Evolutionary conservation across 1,284 basidiomycete species (phyloP).

Genomic region (Macrocystidia cucumis): DNA sequence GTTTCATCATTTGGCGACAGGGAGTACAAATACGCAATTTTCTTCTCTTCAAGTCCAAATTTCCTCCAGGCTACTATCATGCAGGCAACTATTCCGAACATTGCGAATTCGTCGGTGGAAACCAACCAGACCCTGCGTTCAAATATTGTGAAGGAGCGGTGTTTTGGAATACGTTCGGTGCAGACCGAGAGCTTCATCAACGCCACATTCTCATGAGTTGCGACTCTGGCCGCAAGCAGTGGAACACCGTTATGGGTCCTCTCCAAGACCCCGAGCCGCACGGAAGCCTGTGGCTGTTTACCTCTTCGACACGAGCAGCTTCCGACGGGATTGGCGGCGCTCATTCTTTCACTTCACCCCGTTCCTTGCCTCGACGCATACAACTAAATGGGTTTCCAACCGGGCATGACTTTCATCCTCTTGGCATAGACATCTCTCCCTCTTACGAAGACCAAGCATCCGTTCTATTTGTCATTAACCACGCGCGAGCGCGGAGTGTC

Average conservation of each 20-base stretch:
- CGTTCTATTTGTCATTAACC: neutral
- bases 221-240: constrained; percentile 42
- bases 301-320: constrained; percentile 13
- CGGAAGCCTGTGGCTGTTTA: constrained; percentile 41
- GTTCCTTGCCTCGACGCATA: constrained; percentile 17
- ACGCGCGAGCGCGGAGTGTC: constrained; percentile 1
- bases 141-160: constrained; percentile 56
- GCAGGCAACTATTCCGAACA: constrained; percentile 34
- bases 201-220: constrained; percentile 44
- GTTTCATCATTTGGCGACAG: constrained; percentile 33
- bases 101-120: constrained; percentile 36
- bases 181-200: constrained; percentile 22
- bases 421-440: constrained; percentile 20
- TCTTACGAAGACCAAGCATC: constrained; percentile 3
- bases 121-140: constrained; percentile 25
- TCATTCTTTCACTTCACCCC: too few species aligned
- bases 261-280: constrained; percentile 38
- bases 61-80: constrained; percentile 41
- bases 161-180: constrained; percentile 48
- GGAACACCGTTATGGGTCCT: constrained; percentile 67
- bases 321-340: too few species aligned
- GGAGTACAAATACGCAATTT: constrained; percentile 29
- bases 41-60: constrained; percentile 29
- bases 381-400: constrained; percentile 19
- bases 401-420: constrained; percentile 27